Evolutionary conservation across 1,284 basidiomycete species (phyloP).

Genomic region (Cyathus pygmaeus): DNA sequence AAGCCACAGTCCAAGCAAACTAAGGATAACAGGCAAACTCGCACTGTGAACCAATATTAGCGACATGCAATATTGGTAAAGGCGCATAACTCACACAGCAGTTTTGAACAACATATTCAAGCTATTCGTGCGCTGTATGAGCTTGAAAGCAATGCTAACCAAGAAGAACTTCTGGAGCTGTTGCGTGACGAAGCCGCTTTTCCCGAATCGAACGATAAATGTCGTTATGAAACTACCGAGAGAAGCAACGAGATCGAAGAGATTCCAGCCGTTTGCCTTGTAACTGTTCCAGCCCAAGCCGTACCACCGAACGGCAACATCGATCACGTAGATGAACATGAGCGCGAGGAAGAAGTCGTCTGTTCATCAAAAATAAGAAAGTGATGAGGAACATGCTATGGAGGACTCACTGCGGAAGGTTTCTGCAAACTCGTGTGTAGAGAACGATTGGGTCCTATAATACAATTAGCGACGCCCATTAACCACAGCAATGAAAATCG

Average conservation of each 20-base stretch:
- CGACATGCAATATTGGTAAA: not conserved
- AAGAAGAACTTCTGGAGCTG: slow-evolving; percentile 96
- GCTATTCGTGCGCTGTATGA: slow-evolving; percentile 89
- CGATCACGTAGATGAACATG: slow-evolving; percentile 80
- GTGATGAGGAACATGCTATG: not conserved
- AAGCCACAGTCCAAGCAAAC: slow-evolving; percentile 90
- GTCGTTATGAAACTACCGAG: slow-evolving; percentile 89
- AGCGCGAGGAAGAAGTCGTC: slow-evolving; percentile 85
- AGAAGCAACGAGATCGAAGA: slow-evolving; percentile 90
- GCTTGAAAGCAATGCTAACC: slow-evolving; percentile 92
- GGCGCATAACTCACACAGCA: slow-evolving; percentile 73
- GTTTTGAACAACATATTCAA: slow-evolving; percentile 98
- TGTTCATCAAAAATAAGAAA: slow-evolving; percentile 41
- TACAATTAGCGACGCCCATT: slow-evolving; percentile 11
- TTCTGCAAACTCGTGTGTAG: slow-evolving; percentile 64
- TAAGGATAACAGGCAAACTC: slow-evolving; percentile 89
- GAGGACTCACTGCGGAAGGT: slow-evolving; percentile 70
- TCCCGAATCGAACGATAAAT: slow-evolving; percentile 74
- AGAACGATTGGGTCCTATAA: slow-evolving; percentile 84
- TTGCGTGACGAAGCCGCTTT: slow-evolving; percentile 59
- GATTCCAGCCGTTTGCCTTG: slow-evolving; percentile 90
- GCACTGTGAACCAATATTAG: slow-evolving; percentile 60
- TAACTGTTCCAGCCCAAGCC: slow-evolving; percentile 91
- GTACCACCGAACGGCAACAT: slow-evolving; percentile 81
- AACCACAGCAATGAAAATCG: not conserved